Evolutionary conservation across 2,329 filamentous ascomycete genomes (phyloP).

Genomic region (Coniochaeta ligniaria): DNA sequence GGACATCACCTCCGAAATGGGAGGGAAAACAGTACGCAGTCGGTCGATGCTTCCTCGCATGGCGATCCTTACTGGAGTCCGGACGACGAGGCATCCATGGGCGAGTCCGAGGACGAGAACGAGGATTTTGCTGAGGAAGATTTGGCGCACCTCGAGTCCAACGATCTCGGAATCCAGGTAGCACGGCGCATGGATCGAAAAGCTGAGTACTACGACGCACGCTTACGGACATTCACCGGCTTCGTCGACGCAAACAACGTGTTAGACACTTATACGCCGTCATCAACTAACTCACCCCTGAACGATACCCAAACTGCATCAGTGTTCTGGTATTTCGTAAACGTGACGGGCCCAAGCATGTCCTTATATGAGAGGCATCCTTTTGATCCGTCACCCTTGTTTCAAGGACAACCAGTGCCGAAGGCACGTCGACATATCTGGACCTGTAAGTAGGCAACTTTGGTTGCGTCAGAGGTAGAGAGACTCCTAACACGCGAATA

Average conservation of each 20-base stretch:
- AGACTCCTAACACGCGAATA: conserved; percentile 22
- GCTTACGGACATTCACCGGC: conserved; percentile 40
- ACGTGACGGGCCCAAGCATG: conserved; percentile 77
- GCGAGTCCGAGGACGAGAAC: conserved; percentile 51
- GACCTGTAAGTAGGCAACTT: conserved; percentile 42
- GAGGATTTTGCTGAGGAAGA: conserved; percentile 27
- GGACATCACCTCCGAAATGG: neutral
- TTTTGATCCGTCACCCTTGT: conserved; percentile 61
- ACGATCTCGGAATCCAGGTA: conserved; percentile 31
- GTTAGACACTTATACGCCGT: conserved; percentile 60
- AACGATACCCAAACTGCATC: conserved; percentile 73
- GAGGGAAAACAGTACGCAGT: neutral
- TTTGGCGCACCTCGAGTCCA: conserved; percentile 25
- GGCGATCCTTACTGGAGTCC: conserved; percentile 39
- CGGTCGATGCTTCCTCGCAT: conserved; percentile 6
- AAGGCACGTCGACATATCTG: conserved; percentile 58
- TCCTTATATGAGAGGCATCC: conserved; percentile 83
- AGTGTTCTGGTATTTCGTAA: conserved; percentile 88
- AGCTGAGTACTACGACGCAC: conserved; percentile 34
- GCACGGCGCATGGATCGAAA: conserved; percentile 26
- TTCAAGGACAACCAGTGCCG: conserved; percentile 53
- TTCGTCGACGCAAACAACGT: conserved; percentile 38
- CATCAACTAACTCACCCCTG: conserved; percentile 61
- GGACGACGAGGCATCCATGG: conserved; percentile 57
- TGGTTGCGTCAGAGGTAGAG: neutral